Base-by-base conservation (phyloP, 1,284 basidiomycete genomes). In the Puccinia hordei region DNA sequence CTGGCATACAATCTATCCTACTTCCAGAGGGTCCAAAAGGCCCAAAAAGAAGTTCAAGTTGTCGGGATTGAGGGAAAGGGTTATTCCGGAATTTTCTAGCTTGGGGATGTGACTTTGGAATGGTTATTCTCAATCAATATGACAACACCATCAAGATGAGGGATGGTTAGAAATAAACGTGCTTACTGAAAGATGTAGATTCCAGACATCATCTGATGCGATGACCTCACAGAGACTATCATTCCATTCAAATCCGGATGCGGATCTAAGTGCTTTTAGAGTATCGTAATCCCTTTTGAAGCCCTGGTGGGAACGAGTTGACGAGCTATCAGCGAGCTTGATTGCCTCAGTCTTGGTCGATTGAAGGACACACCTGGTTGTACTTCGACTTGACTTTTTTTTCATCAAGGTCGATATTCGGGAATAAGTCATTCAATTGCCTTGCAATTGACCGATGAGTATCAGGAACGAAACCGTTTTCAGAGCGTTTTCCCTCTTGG, bases 251-350 rank as follows among this genome's bases (percentile, higher is more conserved):
- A 72, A 72, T 35, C 69, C 69, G 22, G 24, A 12, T 53, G 69
- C 69, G 35, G n/a, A 53, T 57, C 69, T 35, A 33, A 53, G 51
- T 38, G 69, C 49, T 57, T 53, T 72, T 10, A 72, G 35, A n/a
- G 69, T 55, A 38, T 72, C 69, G 51, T 72, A 72, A 53, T 55
- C 46, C 51, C 49, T 72, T 41, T 72, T 72, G 33, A 72, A 72
- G 12, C 49, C 51, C 69, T 72, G 51, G 17, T 46, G 30, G 0
- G 27, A 5, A 51, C n/a, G 27, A 49, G 44, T 49, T 44, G 41
- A 44, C 41, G 13, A 22, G 44, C 9, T 46, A 19, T 51, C 1
- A 49, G 44, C n/a, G 8, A 33, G 38, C 41, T 33, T 53, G 46
- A 53, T 33, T 49, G 3, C 10, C 9, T 71, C 2, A 5, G 3